Base-by-base conservation (phyloP, 2,329 filamentous ascomycete genomes). In the Phialophora macrospora region DNA sequence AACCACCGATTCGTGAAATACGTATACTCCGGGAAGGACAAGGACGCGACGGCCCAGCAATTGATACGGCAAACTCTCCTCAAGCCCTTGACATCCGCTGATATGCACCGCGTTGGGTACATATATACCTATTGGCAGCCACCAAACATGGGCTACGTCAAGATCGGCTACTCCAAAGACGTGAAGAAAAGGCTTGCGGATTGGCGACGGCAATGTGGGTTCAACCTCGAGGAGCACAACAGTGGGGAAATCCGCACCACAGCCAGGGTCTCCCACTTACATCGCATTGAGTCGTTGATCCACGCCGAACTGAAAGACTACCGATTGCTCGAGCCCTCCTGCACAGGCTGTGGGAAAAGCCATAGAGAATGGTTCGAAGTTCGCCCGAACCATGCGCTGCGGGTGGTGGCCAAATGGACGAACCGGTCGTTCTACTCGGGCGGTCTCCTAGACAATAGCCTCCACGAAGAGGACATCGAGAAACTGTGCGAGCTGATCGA, bases 81-180 rank as follows among this genome's bases (percentile, higher is more conserved):
- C 7, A 20, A 51, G 17, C 54, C 54, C 0, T 34, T 68, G 46
- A 67, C 62, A 1, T 1, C 3, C 8, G 32, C 6, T 9, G 66
- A 65, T 22, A 28, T 62, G 44, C 9, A 32, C 4, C 20, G 55
- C n/a, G 5, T 11, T 4, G 62, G 57, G 5, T 63, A 1, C 24
- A 60, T 68, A 14, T 68, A 65, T 32, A 12, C 65, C 24, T 68
- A 48, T 41, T 68, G 66, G 66, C 63, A 68, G 32, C 62, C 59
- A 4, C 55, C 57, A 4, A 55, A 32, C 22, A 52, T 65, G 55
- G 63, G 63, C 14, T 63, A 65, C n/a, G 58, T 68, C 24, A 68
- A 68, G 24, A 68, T 68, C 38, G 66, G 66, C 32, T 41, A 46
- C 22, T 0, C 62, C 28, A 57, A 22, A 0, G 7, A 65, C 55